Percentiles rank a stretch among this genome's conserved stretches.
phyloP scores from a whole-genome alignment of 2,329 filamentous ascomycete genomes.

The Phyllosticta capitalensis region DNA sequence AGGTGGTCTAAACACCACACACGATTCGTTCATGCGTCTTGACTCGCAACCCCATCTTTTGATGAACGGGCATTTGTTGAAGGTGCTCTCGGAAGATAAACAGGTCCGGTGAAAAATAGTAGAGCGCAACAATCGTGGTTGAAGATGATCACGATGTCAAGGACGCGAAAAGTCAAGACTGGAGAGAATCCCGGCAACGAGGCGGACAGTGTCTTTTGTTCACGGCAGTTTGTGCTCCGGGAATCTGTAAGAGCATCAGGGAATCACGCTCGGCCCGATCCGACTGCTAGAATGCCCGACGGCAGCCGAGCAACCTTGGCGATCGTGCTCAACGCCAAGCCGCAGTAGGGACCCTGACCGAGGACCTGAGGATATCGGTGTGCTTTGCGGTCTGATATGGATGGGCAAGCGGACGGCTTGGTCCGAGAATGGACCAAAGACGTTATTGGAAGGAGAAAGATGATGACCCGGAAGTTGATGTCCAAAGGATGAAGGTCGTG shows the following conservation, averaged over 20 bases:
- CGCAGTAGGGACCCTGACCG: neutral
- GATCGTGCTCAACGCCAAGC: neutral
- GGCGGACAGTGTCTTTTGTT: neutral
- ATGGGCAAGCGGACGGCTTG: neutral
- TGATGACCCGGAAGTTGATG: neutral
- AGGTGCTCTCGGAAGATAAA: neutral
- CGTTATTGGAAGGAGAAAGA: neutral
- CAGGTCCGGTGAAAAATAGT: neutral
- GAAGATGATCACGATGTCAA: neutral
- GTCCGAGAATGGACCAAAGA: neutral
- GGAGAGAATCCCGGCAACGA: neutral
- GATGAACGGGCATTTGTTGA: neutral
- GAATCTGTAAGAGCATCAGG: neutral
- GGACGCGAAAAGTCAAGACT: neutral
- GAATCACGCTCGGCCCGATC: neutral
- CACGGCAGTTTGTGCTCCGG: neutral
- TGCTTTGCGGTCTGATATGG: neutral
- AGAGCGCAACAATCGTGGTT: neutral
- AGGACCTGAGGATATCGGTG: neutral
- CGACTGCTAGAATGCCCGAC: neutral
- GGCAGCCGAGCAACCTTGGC: neutral
- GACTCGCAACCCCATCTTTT: neutral
- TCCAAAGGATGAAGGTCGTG: neutral
- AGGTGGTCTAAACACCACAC: neutral
- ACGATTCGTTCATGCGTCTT: neutral